Conservation (phyloP, 768 basidiomycete genomes). For the Panellus pusillus region DNA sequence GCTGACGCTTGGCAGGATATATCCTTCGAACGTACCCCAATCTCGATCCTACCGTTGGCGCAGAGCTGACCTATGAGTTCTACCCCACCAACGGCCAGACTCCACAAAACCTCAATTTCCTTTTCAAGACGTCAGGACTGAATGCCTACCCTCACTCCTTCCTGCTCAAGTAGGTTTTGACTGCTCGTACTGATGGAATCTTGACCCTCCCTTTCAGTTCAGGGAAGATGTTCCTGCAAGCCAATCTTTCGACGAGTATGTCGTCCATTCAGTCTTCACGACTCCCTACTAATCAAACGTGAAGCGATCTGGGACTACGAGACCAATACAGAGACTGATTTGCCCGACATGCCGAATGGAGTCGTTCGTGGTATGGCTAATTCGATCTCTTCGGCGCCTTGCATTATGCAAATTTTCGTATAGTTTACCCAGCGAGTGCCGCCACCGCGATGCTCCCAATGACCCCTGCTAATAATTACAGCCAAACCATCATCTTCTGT, state of each 20-base stretch:
- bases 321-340: constrained; percentile 54
- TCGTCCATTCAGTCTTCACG: not conserved
- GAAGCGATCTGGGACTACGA: constrained; percentile 50
- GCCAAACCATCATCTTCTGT: constrained; percentile 83
- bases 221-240: constrained; percentile 78
- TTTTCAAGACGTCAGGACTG: constrained; percentile 67
- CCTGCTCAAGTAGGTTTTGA: constrained; percentile 44
- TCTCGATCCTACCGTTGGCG: constrained; percentile 62
- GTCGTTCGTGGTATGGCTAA: constrained; percentile 85
- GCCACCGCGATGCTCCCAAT: constrained; percentile 88
- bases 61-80: constrained; percentile 81
- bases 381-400: constrained; percentile 39
- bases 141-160: constrained; percentile 75
- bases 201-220: constrained; percentile 34
- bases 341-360: constrained; percentile 69
- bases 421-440: constrained; percentile 34
- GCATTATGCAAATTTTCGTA: not conserved
- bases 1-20: constrained; percentile 34
- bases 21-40: constrained; percentile 74
- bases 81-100: constrained; percentile 58
- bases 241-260: constrained; percentile 71
- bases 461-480: constrained; percentile 85
- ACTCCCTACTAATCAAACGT: constrained; percentile 15
- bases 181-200: too few species aligned
- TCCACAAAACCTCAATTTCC: constrained; percentile 60